Evolutionary conservation across 164 flowering plant species (phyloP).

Genomic region (Magnolia sinica): DNA sequence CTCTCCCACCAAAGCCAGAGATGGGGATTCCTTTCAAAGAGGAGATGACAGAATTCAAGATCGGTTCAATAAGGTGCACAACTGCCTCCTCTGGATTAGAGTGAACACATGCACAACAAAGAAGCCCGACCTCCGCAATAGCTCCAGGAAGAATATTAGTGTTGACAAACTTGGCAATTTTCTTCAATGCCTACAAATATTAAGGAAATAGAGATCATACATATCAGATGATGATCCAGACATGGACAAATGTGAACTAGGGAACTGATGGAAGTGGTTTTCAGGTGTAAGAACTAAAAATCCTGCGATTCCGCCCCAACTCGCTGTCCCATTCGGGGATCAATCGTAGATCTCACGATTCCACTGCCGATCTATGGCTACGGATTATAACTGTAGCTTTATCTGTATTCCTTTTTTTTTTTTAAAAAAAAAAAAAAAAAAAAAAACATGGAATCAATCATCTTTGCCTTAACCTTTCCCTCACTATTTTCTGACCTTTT

Average conservation of each 20-base stretch:
- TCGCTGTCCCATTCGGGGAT: no score
- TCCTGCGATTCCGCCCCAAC: no score
- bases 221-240: not conserved
- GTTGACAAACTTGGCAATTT: constrained; percentile 83
- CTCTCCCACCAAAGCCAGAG: constrained; percentile 80
- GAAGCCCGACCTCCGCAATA: constrained; percentile 92
- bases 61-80: constrained; percentile 71
- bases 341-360: no score
- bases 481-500: no score
- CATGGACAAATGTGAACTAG: not conserved
- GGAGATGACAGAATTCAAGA: constrained; percentile 63
- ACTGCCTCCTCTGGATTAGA: constrained; percentile 85
- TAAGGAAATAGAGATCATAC: constrained; percentile 11
- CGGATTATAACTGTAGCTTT: no score
- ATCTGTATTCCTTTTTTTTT: no score
- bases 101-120: constrained; percentile 95
- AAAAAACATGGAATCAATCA: no score
- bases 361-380: no score
- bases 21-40: constrained; percentile 72
- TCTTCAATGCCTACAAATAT: constrained; percentile 72
- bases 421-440: no score
- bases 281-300: constrained; percentile 20
- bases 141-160: constrained; percentile 98
- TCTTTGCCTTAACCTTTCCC: no score
- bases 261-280: constrained; percentile 2